phyloP scores from a whole-genome alignment of 805 yeast genomes.

The Saturnispora dispora region DNA sequence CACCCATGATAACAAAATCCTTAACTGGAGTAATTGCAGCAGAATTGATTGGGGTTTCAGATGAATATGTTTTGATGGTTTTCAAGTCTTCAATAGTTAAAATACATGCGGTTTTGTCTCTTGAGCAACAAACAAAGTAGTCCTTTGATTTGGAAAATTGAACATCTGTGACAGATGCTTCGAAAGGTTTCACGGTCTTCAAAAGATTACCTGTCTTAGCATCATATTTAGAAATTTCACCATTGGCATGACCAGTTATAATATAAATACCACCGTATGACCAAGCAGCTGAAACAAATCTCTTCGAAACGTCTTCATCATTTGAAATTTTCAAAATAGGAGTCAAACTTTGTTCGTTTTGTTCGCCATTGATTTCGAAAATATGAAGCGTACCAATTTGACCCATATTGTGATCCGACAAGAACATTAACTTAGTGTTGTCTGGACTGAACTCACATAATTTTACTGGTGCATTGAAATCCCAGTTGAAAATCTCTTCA shows the following conservation, averaged over 20 bases:
- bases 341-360: slow-evolving; percentile 38
- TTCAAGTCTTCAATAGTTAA: slow-evolving; percentile 71
- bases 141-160: slow-evolving; percentile 84
- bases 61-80: slow-evolving; percentile 61
- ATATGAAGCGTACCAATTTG: slow-evolving; percentile 66
- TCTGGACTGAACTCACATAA: slow-evolving; percentile 80
- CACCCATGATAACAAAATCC: slow-evolving; percentile 88
- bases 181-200: slow-evolving; percentile 56
- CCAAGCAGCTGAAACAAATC: slow-evolving; percentile 82
- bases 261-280: slow-evolving; percentile 64
- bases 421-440: slow-evolving; percentile 56
- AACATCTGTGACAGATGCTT: slow-evolving; percentile 71
- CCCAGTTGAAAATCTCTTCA: slow-evolving; percentile 61
- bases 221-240: slow-evolving; percentile 72
- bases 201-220: slow-evolving; percentile 65
- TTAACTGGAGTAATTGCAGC: slow-evolving; percentile 92
- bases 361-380: slow-evolving; percentile 45
- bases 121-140: slow-evolving; percentile 86
- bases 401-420: slow-evolving; percentile 91
- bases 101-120: slow-evolving; percentile 77
- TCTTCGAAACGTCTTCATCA: slow-evolving; percentile 40
- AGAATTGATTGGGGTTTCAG: slow-evolving; percentile 92
- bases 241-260: slow-evolving; percentile 84
- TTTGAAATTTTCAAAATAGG: slow-evolving; percentile 50
- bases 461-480: slow-evolving; percentile 77